A percentile compares a stretch with the other conserved stretches of the same genome.
These are phyloP conservation scores for Yarrowia divulgata DNA, from an alignment of 805 yeast genomes.

Conservation along the genomic window DNA sequence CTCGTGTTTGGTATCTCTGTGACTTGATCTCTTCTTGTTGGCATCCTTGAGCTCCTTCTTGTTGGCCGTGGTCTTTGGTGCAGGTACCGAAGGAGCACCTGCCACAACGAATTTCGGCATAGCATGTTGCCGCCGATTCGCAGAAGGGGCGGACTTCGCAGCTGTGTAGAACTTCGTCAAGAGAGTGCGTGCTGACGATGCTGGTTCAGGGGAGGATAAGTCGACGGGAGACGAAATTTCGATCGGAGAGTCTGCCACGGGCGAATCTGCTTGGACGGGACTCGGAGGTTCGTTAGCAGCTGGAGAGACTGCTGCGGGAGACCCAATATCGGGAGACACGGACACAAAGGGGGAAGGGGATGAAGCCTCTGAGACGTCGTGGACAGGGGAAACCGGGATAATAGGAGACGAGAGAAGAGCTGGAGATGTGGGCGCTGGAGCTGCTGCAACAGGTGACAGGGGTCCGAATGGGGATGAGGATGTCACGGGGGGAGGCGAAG, in stretches of 20 bases:
- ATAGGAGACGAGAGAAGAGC: background rate
- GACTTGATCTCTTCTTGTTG: slow-evolving; percentile 24
- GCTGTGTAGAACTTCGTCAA: no score
- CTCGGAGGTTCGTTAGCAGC: background rate
- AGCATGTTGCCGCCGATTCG: no score
- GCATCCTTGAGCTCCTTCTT: slow-evolving; percentile 23
- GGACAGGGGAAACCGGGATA: background rate
- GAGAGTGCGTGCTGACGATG: no score
- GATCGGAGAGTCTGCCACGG: background rate
- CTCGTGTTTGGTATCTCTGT: slow-evolving; percentile 24
- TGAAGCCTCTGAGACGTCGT: no score
- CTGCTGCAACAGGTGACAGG: background rate
- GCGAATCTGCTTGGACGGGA: background rate
- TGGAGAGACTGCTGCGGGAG: background rate
- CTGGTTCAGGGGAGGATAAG: background rate
- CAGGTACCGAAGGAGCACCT: background rate
- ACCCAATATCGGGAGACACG: background rate
- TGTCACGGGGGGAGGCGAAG: background rate
- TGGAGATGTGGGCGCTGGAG: background rate
- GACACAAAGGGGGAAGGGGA: background rate
- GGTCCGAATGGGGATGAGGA: background rate
- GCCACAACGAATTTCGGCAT: background rate
- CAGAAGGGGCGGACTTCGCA: no score
- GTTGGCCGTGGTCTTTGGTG: background rate
- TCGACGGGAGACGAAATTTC: background rate